Conservation (phyloP, 2,329 filamentous ascomycete species). For the Fusarium sarcochroum region DNA sequence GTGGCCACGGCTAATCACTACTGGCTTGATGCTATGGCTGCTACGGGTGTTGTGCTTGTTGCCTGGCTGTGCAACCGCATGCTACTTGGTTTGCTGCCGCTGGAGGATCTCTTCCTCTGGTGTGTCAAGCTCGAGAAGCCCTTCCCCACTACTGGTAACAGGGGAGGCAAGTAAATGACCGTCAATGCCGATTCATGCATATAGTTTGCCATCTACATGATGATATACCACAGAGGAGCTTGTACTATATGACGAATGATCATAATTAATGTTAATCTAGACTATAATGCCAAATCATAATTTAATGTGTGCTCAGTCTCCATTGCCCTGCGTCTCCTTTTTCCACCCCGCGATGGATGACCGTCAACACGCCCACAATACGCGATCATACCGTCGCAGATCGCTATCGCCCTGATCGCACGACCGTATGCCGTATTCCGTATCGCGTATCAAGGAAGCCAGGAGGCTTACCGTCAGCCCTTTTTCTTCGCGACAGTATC, state of each 20-base stretch:
- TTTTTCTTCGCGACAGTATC: neutral
- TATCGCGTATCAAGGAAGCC: neutral
- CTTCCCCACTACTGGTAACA: constrained; percentile 61
- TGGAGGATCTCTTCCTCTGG: constrained; percentile 78
- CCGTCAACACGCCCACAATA: constrained; percentile 6
- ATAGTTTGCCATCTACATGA: constrained; percentile 1
- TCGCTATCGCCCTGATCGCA: neutral
- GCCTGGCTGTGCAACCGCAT: constrained; percentile 68
- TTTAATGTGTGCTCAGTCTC: neutral
- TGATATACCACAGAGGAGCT: constrained; percentile 8
- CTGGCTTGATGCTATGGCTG: constrained; percentile 76
- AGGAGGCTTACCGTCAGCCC: neutral
- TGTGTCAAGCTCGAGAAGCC: constrained; percentile 75
- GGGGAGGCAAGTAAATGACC: constrained; percentile 31
- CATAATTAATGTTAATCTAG: constrained; percentile 22
- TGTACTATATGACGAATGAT: constrained; percentile 7
- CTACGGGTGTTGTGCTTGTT: constrained; percentile 70
- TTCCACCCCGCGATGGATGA: neutral
- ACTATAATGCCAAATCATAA: constrained; percentile 18
- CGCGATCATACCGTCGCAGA: neutral
- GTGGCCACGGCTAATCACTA: constrained; percentile 75
- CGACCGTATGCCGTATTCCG: neutral
- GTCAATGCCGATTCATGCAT: constrained; percentile 1
- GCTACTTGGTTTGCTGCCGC: constrained; percentile 70
- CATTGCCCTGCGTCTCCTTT: neutral